These are phyloP conservation scores for Sporothrix pallida DNA, from an alignment of 2,329 filamentous ascomycete genomes.

Conservation along the genomic window DNA sequence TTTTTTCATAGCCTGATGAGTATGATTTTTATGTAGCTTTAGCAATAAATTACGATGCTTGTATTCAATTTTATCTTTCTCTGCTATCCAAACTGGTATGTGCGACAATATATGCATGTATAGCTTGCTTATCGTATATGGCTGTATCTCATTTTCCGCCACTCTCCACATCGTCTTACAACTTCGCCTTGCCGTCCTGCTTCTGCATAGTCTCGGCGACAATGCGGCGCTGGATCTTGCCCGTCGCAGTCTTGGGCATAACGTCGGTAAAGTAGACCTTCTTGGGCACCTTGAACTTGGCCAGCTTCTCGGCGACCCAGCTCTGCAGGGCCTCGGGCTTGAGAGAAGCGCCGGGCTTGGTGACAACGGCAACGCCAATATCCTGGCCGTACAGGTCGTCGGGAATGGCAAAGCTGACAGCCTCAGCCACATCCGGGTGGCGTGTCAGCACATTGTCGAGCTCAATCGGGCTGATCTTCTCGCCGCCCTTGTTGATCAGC, in stretches of 20 bases:
- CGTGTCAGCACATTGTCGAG: conserved; percentile 81
- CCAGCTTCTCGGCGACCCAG: conserved; percentile 73
- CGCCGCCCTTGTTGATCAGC: conserved; percentile 87
- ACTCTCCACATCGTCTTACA: conserved; percentile 48
- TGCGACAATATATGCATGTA: background rate
- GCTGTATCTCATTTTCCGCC: background rate
- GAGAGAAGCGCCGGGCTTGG: conserved; percentile 67
- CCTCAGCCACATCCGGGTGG: conserved; percentile 74
- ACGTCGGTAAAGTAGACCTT: conserved; percentile 82
- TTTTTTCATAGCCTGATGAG: background rate
- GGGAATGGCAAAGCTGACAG: conserved; percentile 81
- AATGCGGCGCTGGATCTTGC: conserved; percentile 84
- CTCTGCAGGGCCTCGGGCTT: conserved; percentile 65
- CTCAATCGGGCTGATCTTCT: conserved; percentile 89
- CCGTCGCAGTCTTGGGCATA: conserved; percentile 92
- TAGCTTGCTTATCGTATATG: background rate
- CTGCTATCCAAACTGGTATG: background rate
- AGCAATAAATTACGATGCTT: background rate
- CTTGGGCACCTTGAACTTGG: conserved; percentile 86
- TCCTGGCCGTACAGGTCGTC: conserved; percentile 86
- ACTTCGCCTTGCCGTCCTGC: conserved; percentile 63
- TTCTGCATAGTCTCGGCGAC: conserved; percentile 87
- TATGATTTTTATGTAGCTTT: background rate
- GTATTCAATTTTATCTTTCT: background rate
- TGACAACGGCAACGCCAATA: conserved; percentile 75